Evolutionary conservation across 2,329 filamentous ascomycete species (phyloP).

Genomic region (Diaporthe citrichinensis): DNA sequence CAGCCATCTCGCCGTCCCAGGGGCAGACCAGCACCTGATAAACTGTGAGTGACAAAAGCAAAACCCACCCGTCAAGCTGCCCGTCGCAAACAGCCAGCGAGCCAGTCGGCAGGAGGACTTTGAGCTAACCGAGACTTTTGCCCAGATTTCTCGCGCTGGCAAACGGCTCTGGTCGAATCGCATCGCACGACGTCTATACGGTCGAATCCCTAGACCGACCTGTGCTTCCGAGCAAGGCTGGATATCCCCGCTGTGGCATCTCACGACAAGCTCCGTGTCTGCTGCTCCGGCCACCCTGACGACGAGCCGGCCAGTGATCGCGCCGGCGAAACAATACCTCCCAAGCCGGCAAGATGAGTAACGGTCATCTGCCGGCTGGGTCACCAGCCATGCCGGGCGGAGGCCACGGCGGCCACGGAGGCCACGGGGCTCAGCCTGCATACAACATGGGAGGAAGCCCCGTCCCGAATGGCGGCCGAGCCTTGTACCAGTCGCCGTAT

Average conservation of each 20-base stretch:
- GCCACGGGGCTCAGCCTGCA: constrained; percentile 33
- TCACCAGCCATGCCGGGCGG: constrained; percentile 68
- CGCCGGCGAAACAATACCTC: constrained; percentile 53
- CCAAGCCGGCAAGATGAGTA: constrained; percentile 83
- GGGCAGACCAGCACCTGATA: background rate
- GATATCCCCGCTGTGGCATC: constrained; percentile 8
- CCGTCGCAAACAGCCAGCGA: constrained; percentile 4
- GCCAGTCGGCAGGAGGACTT: background rate
- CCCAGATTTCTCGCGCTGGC: constrained; percentile 25
- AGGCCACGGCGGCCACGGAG: constrained; percentile 33
- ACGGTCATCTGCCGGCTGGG: constrained; percentile 83
- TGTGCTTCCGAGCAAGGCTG: constrained; percentile 20
- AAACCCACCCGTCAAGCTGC: constrained; percentile 7
- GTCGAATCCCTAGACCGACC: background rate
- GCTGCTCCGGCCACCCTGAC: constrained; percentile 17
- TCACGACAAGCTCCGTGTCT: constrained; percentile 32
- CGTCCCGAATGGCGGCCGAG: constrained; percentile 40
- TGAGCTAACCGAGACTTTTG: constrained; percentile 27
- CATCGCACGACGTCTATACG: background rate
- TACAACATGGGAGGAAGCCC: constrained; percentile 39
- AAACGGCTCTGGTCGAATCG: constrained; percentile 6
- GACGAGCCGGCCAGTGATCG: constrained; percentile 49
- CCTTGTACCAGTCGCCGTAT: constrained; percentile 29
- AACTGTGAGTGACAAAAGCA: constrained; percentile 5
- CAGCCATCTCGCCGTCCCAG: constrained; percentile 15